Base-by-base conservation (phyloP, 2,329 filamentous ascomycete species). In the Graphiopsis chlorocephala region DNA sequence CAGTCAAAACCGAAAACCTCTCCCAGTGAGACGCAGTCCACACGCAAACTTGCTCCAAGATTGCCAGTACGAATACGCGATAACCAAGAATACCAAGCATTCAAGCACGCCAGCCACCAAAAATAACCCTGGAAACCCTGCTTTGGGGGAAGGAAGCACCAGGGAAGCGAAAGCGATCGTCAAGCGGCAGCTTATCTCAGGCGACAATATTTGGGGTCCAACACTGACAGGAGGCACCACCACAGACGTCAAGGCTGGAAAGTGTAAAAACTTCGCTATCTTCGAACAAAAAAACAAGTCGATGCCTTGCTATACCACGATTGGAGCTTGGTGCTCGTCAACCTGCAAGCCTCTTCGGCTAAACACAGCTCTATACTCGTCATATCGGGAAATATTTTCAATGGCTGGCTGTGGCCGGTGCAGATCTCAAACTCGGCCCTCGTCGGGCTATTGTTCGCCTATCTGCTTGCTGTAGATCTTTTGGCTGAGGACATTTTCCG, bases 161-260 rank as follows among this genome's bases (percentile, higher is more conserved):
- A 7, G 55, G 60, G 48, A 55, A 38, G 60, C 60, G 60, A 62
- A 48, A 53, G 48, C 60, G 60, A 62, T 62, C 60, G 48, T 50
- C 48, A 38, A 28, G 26, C 60, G 31, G 50, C 48, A 35, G 60
- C 60, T 62, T 55, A 62, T 52, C 60, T 62, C 60, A 62, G 33
- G 48, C 48, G 4, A 55, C 29, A 35, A 31, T 26, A 23, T 42
- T 47, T 60, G 35, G 57, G 50, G 50, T 31, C 50, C 50, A 20
- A 53, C n/a, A 45, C 8, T 45, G 38, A 45, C 38, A 45, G n/a
- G n/a, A n/a, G n/a, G n/a, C n/a, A 35, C 38, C 5, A 45, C 38
- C n/a, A 45, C 38, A 45, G 38, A 45, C 15, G n/a, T 11, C 50
- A 53, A 29, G 50, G 26, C 50, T 53, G 26, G 50, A 29, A 53